Evolutionary conservation across 2,329 filamentous ascomycete species (phyloP).

Genomic region (Colletotrichum ledebouriae): DNA sequence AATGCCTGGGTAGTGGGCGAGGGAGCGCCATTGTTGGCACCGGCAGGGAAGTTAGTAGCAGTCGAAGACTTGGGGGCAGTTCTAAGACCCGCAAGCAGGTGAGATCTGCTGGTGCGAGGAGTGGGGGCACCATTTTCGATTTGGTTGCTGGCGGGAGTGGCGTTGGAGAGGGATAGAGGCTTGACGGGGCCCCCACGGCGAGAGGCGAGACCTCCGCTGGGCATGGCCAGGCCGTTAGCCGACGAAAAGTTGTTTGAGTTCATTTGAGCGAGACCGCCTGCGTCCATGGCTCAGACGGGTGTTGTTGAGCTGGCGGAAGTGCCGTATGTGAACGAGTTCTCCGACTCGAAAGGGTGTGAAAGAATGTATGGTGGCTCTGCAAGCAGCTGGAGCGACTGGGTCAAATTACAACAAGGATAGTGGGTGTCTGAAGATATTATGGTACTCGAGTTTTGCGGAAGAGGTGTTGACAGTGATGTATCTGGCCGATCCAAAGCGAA

Average conservation of each 20-base stretch:
- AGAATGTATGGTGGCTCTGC: slow-evolving; percentile 39
- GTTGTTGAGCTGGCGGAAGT: slow-evolving; percentile 24
- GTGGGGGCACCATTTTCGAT: slow-evolving; percentile 80
- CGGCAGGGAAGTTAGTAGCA: slow-evolving; percentile 76
- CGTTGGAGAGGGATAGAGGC: slow-evolving; percentile 83
- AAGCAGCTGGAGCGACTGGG: slow-evolving; percentile 35
- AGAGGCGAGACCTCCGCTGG: slow-evolving; percentile 85
- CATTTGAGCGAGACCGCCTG: slow-evolving; percentile 99
- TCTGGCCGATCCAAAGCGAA: slow-evolving; percentile 28
- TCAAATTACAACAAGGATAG: slow-evolving; percentile 44
- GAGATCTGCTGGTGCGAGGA: slow-evolving; percentile 93
- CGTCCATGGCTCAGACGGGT: slow-evolving; percentile 77
- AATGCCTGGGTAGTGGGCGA: slow-evolving; percentile 60
- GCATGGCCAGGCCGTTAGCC: slow-evolving; percentile 79
- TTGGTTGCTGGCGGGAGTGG: slow-evolving; percentile 74
- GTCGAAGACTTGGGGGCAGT: slow-evolving; percentile 90
- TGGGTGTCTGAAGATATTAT: slow-evolving; percentile 43
- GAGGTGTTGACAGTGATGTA: slow-evolving; percentile 19
- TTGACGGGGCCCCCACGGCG: slow-evolving; percentile 89
- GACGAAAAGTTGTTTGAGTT: slow-evolving; percentile 85
- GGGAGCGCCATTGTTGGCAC: slow-evolving; percentile 66
- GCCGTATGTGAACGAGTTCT: slow-evolving; percentile 28
- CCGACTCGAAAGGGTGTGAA: slow-evolving; percentile 29
- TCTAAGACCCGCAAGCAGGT: slow-evolving; percentile 91
- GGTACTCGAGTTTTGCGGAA: slow-evolving; percentile 29